Percentiles rank a stretch among this genome's conserved stretches.
phyloP scores from a whole-genome alignment of 345 rosid genomes.

The Brassica napus region Da-Ae NC_063442.1:5734001-5734500 shows the following conservation, averaged over 20 bases:
- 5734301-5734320: constrained; percentile 84
- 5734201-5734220: constrained; percentile 67
- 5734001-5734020: constrained; percentile 60
- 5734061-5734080: constrained; percentile 4
- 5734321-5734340: constrained; percentile 90
- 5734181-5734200: constrained; percentile 83
- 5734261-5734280: not conserved
- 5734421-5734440: not conserved
- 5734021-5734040: constrained; percentile 61
- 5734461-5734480: constrained; percentile 60
- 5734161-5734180: constrained; percentile 94
- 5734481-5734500: constrained; percentile 84
- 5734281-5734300: constrained; percentile 50
- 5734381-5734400: not conserved
- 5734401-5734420: not conserved
- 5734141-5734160: constrained; percentile 96
- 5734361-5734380: constrained; percentile 91
- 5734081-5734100: not conserved
- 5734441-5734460: constrained; percentile 20
- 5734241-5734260: not conserved
- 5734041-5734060: not conserved
- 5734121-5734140: constrained; percentile 92
- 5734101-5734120: constrained; percentile 44
- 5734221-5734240: not conserved
- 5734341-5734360: constrained; percentile 72